Base-by-base conservation (phyloP, 129 eudicot genomes). In the Tagetes erecta region DNA sequence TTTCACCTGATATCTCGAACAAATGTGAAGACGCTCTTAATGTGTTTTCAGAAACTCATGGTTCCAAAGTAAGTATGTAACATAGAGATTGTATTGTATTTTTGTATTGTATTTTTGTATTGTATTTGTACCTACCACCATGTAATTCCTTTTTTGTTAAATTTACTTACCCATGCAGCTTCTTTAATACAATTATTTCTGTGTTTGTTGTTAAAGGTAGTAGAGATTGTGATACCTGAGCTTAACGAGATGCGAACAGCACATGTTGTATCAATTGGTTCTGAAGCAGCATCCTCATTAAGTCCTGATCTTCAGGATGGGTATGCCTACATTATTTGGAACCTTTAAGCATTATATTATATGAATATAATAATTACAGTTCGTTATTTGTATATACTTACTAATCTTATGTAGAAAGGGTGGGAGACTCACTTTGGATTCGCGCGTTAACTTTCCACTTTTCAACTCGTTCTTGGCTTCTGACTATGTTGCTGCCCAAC, bases 401-500 rank as follows among this genome's bases (percentile, higher is more conserved):
- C 57, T 74, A 46, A 64, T 73, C 68, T 82, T 79, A 52, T 70
- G 47, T 45, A 94, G 99, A 80, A 86, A 86, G 57, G 75, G 71
- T 66, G 66, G 52, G 76, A 82, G 74, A 70, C 85, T 94, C 69
- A 86, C 97, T 60, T 81, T 59, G 75, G 99, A 94, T 72, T 80
- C 96, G 0, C 94, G 94, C 78, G 82, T 81, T 75, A 94, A 87
- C 81, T 84, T 91, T 71, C 88, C 91, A 34, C 91, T 94, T 65
- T 91, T 94, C 71, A 83, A 78, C 69, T 85, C 99, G 58, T 94
- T 94, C 80, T 63, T 94, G 33, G 96, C 97, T 63, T 74, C 90
- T 67, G 99, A 94, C 49, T 94, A 94, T 75, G 94, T 94, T 79
- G 93, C 96, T 82, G 96, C 99, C 69, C 99, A 94, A 77, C 88